Percentiles rank a stretch among this genome's conserved stretches.
phyloP scores from a whole-genome alignment of 2,329 filamentous ascomycete species.

The Arthrobotrys conoides region DNA sequence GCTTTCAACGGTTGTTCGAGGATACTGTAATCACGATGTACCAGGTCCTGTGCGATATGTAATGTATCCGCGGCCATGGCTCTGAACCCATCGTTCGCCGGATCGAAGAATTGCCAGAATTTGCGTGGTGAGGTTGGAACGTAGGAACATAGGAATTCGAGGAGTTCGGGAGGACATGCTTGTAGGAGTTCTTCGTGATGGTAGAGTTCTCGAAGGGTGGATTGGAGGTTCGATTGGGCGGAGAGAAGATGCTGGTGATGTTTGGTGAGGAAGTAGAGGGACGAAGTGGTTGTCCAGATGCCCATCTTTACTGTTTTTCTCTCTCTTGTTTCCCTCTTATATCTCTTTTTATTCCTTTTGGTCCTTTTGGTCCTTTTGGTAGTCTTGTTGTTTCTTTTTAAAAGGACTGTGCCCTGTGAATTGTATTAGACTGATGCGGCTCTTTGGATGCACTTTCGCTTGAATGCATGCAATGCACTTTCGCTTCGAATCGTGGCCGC shows the following conservation, averaged over 20 bases:
- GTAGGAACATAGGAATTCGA: conserved; percentile 41
- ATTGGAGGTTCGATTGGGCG: conserved; percentile 54
- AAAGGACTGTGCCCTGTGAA: neutral
- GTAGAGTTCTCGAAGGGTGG: conserved; percentile 59
- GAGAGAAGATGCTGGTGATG: conserved; percentile 60
- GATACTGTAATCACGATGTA: conserved; percentile 57
- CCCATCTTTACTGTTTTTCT: conserved; percentile 40
- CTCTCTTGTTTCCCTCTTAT: neutral
- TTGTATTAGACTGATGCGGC: conserved; percentile 2
- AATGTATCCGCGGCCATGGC: conserved; percentile 46
- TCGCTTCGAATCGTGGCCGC: neutral
- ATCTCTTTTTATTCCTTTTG: neutral
- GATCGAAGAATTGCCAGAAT: conserved; percentile 58
- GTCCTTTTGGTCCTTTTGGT: neutral
- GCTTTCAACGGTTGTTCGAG: conserved; percentile 48
- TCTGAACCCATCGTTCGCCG: conserved; percentile 43
- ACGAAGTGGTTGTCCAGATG: conserved; percentile 55
- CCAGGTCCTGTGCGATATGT: conserved; percentile 52
- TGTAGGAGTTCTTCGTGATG: conserved; percentile 60
- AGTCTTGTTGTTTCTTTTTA: neutral
- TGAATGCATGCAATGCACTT: conserved; percentile 5
- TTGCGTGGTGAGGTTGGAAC: conserved; percentile 41
- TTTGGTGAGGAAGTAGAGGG: conserved; percentile 59
- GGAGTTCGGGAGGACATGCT: conserved; percentile 38
- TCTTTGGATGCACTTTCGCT: conserved; percentile 14